A percentile compares a stretch with the other conserved stretches of the same genome.
Conservation (phyloP, 2,329 filamentous ascomycete species). For the Neoscytalidium dimidiatum region DNA sequence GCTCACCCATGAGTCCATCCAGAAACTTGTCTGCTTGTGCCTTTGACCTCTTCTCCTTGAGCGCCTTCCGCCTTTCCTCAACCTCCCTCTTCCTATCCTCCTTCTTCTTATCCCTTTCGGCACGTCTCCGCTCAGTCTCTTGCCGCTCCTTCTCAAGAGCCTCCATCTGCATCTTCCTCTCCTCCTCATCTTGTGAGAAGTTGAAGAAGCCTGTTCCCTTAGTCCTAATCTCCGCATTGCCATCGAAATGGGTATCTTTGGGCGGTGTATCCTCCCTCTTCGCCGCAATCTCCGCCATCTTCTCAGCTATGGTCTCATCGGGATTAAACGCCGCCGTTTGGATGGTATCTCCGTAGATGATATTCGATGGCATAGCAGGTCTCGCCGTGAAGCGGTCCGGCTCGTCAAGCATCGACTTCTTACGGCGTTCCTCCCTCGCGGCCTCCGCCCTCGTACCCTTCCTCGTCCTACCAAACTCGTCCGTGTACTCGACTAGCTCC, state of each 20-base stretch:
- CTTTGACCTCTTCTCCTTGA: constrained; percentile 62
- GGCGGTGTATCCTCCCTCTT: constrained; percentile 82
- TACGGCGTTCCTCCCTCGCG: constrained; percentile 62
- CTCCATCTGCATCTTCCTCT: constrained; percentile 72
- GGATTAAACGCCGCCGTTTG: constrained; percentile 83
- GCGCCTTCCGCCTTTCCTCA: constrained; percentile 60
- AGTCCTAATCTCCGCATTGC: constrained; percentile 76
- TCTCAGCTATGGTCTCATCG: constrained; percentile 61
- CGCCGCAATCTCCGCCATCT: constrained; percentile 77
- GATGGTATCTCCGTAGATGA: constrained; percentile 85
- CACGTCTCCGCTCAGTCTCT: constrained; percentile 67
- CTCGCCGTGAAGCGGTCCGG: constrained; percentile 70
- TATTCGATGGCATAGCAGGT: constrained; percentile 63
- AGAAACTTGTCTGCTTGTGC: constrained; percentile 74
- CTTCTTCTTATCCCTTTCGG: constrained; percentile 57
- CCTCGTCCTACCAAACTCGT: constrained; percentile 88
- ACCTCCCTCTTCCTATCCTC: constrained; percentile 56
- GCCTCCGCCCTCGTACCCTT: constrained; percentile 71
- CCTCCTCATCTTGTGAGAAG: constrained; percentile 75
- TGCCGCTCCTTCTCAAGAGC: constrained; percentile 66
- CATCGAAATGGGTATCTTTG: constrained; percentile 81
- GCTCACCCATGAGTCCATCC: constrained; percentile 53
- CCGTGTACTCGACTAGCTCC: constrained; percentile 80
- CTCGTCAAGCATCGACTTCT: constrained; percentile 59
- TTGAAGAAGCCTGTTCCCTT: constrained; percentile 92